Percentiles rank a stretch among this genome's conserved stretches.
Conservation (phyloP, 2,329 filamentous ascomycete species). For the Xylaria sp. region DNA sequence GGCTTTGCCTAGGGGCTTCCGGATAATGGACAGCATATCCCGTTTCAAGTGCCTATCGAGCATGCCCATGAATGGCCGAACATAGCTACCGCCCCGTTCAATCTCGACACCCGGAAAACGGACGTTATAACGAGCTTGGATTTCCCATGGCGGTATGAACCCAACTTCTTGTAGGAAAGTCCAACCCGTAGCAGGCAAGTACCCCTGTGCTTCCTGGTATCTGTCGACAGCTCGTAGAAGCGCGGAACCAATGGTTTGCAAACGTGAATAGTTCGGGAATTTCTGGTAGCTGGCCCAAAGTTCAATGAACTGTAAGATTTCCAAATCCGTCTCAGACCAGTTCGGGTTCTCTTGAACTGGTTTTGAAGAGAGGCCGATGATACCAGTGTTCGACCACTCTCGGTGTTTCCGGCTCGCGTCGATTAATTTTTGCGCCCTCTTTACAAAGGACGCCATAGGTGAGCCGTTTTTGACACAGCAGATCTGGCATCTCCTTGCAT, state of each 20-base stretch:
- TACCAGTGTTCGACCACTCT: conserved; percentile 56
- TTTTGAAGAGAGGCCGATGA: conserved; percentile 47
- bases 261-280: conserved; percentile 57
- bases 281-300: conserved; percentile 66
- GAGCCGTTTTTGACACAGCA: neutral
- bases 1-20: conserved; percentile 64
- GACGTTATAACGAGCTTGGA: conserved; percentile 66
- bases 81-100: conserved; percentile 50
- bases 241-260: conserved; percentile 66
- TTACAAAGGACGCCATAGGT: conserved; percentile 48
- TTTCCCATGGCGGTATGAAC: conserved; percentile 72
- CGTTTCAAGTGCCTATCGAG: conserved; percentile 45
- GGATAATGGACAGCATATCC: conserved; percentile 55
- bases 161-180: conserved; percentile 79
- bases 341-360: conserved; percentile 24
- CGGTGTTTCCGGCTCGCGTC: conserved; percentile 56
- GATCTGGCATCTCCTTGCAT: conserved; percentile 27
- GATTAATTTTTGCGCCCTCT: conserved; percentile 56
- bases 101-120: conserved; percentile 58
- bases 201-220: conserved; percentile 58
- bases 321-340: conserved; percentile 58
- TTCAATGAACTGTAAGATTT: conserved; percentile 72
- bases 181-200: conserved; percentile 58
- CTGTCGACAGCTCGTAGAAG: conserved; percentile 66
- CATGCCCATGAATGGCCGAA: conserved; percentile 42